These are phyloP conservation scores for Daldinia sp. DNA, from an alignment of 2,329 filamentous ascomycete genomes.

Conservation along the genomic window DNA sequence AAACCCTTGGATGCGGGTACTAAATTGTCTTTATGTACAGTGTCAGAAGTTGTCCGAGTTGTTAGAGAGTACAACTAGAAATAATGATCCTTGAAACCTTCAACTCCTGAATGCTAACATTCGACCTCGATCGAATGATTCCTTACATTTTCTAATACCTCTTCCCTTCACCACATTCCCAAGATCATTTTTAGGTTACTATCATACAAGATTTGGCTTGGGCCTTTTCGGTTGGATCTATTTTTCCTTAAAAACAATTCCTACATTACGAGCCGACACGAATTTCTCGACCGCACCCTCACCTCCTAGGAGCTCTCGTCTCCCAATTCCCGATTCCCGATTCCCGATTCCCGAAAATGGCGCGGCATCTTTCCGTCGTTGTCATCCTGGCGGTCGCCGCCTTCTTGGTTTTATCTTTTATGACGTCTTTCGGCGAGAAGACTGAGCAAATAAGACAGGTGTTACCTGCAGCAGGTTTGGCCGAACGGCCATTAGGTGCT, in stretches of 20 bases:
- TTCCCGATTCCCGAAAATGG: constrained; percentile 55
- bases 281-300: background rate
- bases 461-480: constrained; percentile 46
- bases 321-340: background rate
- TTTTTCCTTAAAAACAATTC: background rate
- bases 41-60: too few species aligned
- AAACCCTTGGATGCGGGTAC: background rate
- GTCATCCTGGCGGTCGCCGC: constrained; percentile 67
- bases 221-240: background rate
- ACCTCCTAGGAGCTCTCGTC: background rate
- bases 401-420: constrained; percentile 69
- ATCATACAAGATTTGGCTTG: background rate
- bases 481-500: constrained; percentile 37
- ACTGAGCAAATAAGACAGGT: constrained; percentile 42
- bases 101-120: constrained; percentile 26
- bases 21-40: too few species aligned
- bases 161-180: constrained; percentile 6
- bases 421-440: constrained; percentile 63
- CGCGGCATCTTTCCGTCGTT: constrained; percentile 66
- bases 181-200: constrained; percentile 1
- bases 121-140: constrained; percentile 30
- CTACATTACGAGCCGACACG: background rate
- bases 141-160: constrained; percentile 3
- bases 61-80: background rate
- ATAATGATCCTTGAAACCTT: constrained; percentile 25